Percentiles rank a stretch among this genome's conserved stretches.
Conservation (phyloP, 805 yeast genomes). For the Yueomyces sp. region DNA sequence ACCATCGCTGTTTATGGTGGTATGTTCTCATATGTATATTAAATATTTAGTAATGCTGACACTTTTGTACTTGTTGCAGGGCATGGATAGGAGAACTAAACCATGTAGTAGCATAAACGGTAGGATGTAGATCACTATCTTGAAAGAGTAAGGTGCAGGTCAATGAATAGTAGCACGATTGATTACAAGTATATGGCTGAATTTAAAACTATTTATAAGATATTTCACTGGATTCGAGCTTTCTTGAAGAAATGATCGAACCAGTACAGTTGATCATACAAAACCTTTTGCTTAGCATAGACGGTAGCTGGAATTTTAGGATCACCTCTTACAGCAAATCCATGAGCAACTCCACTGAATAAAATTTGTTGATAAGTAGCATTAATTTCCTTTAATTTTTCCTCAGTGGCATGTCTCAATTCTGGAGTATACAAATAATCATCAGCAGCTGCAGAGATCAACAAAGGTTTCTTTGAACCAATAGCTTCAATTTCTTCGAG, state of each 20-base stretch:
- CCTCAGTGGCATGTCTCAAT: constrained; percentile 48
- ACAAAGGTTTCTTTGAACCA: constrained; percentile 37
- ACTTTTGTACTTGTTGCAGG: too few relatives aligned
- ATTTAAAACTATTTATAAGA: too few relatives aligned
- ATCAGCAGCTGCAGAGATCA: constrained; percentile 62
- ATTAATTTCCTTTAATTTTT: constrained; percentile 36
- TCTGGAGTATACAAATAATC: constrained; percentile 55
- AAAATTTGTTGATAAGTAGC: constrained; percentile 48
- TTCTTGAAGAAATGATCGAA: constrained; percentile 11
- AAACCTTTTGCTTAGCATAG: constrained; percentile 57
- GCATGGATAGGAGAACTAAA: too few relatives aligned
- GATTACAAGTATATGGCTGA: too few relatives aligned
- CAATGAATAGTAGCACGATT: background rate
- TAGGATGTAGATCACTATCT: too few relatives aligned
- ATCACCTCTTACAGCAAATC: constrained; percentile 75
- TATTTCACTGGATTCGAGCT: background rate
- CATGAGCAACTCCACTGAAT: constrained; percentile 57
- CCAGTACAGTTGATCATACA: constrained; percentile 28
- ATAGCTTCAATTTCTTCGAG: constrained; percentile 52
- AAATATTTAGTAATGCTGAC: too few relatives aligned
- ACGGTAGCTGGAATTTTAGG: constrained; percentile 33
- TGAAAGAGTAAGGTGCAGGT: background rate
- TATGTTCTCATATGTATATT: too few relatives aligned
- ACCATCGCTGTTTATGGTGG: too few relatives aligned
- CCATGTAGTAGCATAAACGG: too few relatives aligned